Conservation (phyloP, 768 basidiomycete species). For the Neoboletus subvelutipes region DNA sequence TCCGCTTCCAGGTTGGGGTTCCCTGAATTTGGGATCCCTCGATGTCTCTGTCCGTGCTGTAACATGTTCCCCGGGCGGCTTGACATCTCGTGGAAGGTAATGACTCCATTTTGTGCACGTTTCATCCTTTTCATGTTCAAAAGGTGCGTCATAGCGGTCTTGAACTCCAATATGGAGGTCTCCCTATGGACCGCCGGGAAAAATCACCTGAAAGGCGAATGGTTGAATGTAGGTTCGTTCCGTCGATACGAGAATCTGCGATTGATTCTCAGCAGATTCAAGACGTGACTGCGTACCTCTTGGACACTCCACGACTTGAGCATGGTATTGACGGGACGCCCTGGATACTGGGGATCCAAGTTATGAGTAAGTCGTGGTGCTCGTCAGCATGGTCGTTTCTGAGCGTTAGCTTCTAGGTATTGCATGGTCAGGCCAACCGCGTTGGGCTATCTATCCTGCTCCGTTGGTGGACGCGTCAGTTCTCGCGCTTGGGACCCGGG, state of each 20-base stretch:
- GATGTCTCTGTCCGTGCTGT: slow-evolving; percentile 59
- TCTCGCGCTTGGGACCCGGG: slow-evolving; percentile 67
- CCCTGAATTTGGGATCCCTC: slow-evolving; percentile 69
- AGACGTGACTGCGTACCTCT: slow-evolving; percentile 54
- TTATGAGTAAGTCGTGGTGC: slow-evolving; percentile 43
- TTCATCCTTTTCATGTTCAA: slow-evolving; percentile 12
- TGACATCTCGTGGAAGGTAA: slow-evolving; percentile 62
- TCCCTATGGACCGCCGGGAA: slow-evolving; percentile 65
- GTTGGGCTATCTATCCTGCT: slow-evolving; percentile 52
- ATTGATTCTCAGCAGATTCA: slow-evolving; percentile 41
- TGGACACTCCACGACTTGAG: slow-evolving; percentile 30
- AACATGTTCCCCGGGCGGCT: slow-evolving; percentile 65
- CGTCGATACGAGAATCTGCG: not conserved
- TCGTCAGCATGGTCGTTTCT: not conserved
- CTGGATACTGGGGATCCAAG: slow-evolving; percentile 52
- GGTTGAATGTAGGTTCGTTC: slow-evolving; percentile 50
- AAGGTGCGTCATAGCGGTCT: slow-evolving; percentile 66
- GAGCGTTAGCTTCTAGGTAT: slow-evolving; percentile 47
- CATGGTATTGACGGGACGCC: slow-evolving; percentile 11
- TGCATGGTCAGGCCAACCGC: slow-evolving; percentile 63
- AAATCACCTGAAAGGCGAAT: slow-evolving; percentile 72
- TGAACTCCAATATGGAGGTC: slow-evolving; percentile 77
- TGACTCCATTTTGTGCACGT: slow-evolving; percentile 4
- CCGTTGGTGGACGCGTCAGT: slow-evolving; percentile 58
- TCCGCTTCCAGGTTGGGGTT: slow-evolving; percentile 57